phyloP scores from a whole-genome alignment of 257 asterid species.

The Knoxia roxburghii region DNA sequence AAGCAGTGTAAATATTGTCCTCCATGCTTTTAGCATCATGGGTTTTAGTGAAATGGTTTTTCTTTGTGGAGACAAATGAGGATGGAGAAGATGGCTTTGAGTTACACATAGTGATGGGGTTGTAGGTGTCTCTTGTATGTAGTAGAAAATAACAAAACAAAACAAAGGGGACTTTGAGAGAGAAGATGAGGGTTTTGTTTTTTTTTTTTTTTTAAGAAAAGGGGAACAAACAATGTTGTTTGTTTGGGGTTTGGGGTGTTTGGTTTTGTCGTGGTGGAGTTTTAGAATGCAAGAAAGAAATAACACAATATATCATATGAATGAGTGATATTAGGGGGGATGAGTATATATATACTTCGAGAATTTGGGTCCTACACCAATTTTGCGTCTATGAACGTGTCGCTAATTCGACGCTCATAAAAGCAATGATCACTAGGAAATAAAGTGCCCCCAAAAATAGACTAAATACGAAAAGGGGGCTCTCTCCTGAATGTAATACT shows the following conservation, averaged over 20 bases:
- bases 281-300: conserved; percentile 31
- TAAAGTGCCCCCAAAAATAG: too few species aligned
- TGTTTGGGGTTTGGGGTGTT: conserved; percentile 23
- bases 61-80: conserved; percentile 42
- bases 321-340: conserved; percentile 31
- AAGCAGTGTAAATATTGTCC: conserved; percentile 18
- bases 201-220: not conserved
- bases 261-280: conserved; percentile 31
- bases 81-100: conserved; percentile 68
- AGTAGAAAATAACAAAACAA: conserved; percentile 4
- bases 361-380: conserved; percentile 18
- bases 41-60: conserved; percentile 48
- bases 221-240: conserved; percentile 19
- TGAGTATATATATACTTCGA: conserved; percentile 48
- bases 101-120: conserved; percentile 49
- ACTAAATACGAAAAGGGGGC: too few species aligned
- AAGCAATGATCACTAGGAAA: too few species aligned
- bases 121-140: too few species aligned
- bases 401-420: conserved; percentile 1
- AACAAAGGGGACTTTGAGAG: not conserved
- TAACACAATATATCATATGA: conserved; percentile 18
- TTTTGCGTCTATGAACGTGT: conserved; percentile 36
- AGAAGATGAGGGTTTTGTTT: not conserved
- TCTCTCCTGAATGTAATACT: too few species aligned
- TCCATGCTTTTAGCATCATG: conserved; percentile 32